Base-by-base conservation (phyloP, 176 grass and related monocot species). In the Echinochloa phyllopogon region DNA sequence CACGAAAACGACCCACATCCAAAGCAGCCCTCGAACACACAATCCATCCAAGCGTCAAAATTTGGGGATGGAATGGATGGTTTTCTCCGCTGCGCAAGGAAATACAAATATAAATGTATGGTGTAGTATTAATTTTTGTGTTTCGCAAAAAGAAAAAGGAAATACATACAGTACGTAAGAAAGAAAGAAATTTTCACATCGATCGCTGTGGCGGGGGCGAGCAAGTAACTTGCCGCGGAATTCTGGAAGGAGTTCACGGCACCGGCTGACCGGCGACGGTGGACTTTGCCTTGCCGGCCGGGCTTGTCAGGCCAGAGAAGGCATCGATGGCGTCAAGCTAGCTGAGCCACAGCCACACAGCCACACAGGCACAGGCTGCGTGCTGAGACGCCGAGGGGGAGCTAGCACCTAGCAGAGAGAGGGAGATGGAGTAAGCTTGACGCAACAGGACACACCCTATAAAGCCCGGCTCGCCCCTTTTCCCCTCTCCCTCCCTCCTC, bases 401-500 rank as follows among this genome's bases (percentile, higher is more conserved):
- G 29, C 29, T 33, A 33, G 29, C 29, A 33, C 29, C 29, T 33
- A 33, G 29, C 29, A 33, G 29, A 33, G 15, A 33, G 29, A 33
- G 15, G 39, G 6, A 18, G 84, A 55, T 86, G 74, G 87, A 89
- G 87, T 89, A 68, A 25, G 58, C 69, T 76, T 73, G 70, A 92
- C 87, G 91, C 84, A 77, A 83, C 87, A 65, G n/a, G 55, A 25
- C 65, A 72, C 70, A 66, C 70, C 63, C 83, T 89, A 92, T 92
- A 92, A 87, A 92, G 25, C 68, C 36, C 50, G 2, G 0, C 20
- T 3, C 59, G 51, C 74, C 62, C 42, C 59, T 74, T 38, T 33
- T 44, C 59, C 78, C 21, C 39, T 5, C 40, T 60, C 65, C 24
- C n/a, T n/a, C 17, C 27, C 40, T 44, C 76, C 48, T n/a, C 58